phyloP scores from a whole-genome alignment of 192 early-diverging fungal species.

The Rhizophagus clarus region DNA sequence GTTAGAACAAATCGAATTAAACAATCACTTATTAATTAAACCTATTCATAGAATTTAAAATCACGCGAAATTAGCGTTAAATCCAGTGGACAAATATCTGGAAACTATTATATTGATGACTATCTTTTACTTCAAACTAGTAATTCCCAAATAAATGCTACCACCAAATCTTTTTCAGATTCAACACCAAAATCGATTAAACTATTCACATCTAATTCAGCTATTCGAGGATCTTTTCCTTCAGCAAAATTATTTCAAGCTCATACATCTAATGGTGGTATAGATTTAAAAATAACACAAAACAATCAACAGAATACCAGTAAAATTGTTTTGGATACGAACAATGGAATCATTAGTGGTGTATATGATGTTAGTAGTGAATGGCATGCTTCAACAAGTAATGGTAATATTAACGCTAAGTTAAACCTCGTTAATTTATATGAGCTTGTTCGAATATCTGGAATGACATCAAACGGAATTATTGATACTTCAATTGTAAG shows the following conservation, averaged over 20 bases:
- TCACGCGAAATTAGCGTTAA: not conserved
- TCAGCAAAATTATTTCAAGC: not conserved
- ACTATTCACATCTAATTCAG: not conserved
- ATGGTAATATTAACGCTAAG: not conserved
- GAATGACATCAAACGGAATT: not conserved
- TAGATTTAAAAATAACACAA: not conserved
- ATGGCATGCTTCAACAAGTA: slow-evolving; percentile 8
- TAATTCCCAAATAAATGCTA: not conserved
- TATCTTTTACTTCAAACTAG: not conserved
- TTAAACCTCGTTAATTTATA: not conserved
- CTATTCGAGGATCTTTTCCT: not conserved
- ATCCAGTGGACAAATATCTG: not conserved
- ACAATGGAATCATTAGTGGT: slow-evolving; percentile 10
- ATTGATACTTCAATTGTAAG: not conserved
- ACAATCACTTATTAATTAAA: not conserved
- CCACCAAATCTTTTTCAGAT: not conserved
- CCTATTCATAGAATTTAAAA: not conserved
- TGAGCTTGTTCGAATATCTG: not conserved
- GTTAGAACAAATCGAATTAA: not conserved
- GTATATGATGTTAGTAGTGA: slow-evolving; percentile 2
- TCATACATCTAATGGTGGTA: not conserved
- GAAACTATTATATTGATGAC: not conserved
- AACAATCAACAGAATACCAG: too few species aligned
- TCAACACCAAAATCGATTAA: not conserved
- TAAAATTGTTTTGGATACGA: not conserved